These are phyloP conservation scores for Xylariaceae sp. DNA, from an alignment of 2,329 filamentous ascomycete species.

Conservation along the genomic window DNA sequence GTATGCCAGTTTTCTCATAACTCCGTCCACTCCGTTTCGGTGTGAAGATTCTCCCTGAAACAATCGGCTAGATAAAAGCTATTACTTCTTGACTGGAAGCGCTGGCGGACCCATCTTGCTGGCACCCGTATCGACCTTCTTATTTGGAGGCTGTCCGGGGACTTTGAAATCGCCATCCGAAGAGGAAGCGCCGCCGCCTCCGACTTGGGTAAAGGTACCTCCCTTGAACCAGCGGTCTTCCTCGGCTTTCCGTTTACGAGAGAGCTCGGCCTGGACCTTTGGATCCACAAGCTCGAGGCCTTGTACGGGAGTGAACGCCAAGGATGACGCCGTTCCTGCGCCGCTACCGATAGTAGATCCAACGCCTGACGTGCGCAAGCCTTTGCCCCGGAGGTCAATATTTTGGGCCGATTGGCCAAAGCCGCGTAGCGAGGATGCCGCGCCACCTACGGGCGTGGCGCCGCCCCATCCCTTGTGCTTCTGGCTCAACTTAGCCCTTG, in stretches of 20 bases:
- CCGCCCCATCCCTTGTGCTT: slow-evolving; percentile 95
- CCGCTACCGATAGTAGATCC: slow-evolving; percentile 61
- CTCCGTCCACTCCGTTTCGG: neutral
- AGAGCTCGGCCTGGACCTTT: slow-evolving; percentile 81
- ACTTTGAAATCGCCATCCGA: slow-evolving; percentile 70
- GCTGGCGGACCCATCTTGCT: slow-evolving; percentile 42
- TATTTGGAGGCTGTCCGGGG: slow-evolving; percentile 51
- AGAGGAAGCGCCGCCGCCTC: slow-evolving; percentile 28
- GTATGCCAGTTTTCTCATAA: neutral
- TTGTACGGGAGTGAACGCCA: slow-evolving; percentile 92
- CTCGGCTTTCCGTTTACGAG: slow-evolving; percentile 84
- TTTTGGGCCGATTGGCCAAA: slow-evolving; percentile 62
- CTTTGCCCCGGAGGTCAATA: slow-evolving; percentile 69
- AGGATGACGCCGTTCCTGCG: slow-evolving; percentile 72
- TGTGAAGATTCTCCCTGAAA: neutral
- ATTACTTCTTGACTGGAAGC: slow-evolving; percentile 26
- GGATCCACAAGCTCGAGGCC: slow-evolving; percentile 93
- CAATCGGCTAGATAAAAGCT: neutral
- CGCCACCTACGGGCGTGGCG: slow-evolving; percentile 57
- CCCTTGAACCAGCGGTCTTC: slow-evolving; percentile 96
- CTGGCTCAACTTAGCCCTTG: slow-evolving; percentile 84
- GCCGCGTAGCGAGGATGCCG: slow-evolving; percentile 74
- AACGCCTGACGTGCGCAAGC: slow-evolving; percentile 75
- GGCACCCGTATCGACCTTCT: slow-evolving; percentile 63
- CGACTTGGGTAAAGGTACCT: slow-evolving; percentile 91